A percentile compares a stretch with the other conserved stretches of the same genome.
Evolutionary conservation across 129 eudicot genomes (phyloP).

Genomic region (Pseudognaphalium luteoalbum): DNA sequence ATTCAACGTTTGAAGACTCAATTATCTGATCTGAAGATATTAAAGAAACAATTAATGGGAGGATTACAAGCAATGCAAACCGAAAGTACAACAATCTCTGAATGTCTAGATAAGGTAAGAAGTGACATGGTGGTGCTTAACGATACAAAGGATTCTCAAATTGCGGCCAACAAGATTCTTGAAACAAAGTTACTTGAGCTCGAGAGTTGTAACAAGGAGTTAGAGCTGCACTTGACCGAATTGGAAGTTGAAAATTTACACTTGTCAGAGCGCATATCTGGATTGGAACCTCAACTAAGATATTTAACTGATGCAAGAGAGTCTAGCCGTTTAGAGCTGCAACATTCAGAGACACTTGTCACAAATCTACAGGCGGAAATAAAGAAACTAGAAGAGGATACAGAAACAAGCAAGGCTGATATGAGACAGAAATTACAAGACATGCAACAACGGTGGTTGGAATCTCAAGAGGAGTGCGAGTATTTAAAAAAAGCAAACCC

Average conservation of each 20-base stretch:
- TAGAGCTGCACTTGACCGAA: conserved; percentile 48
- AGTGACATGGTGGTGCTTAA: conserved; percentile 41
- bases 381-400: conserved; percentile 44
- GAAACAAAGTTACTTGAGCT: conserved; percentile 51
- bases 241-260: conserved; percentile 64
- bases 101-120: conserved; percentile 37
- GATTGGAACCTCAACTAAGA: conserved; percentile 70
- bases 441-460: conserved; percentile 66
- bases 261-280: conserved; percentile 64
- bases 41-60: conserved; percentile 43
- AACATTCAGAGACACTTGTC: conserved; percentile 51
- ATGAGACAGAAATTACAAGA: conserved; percentile 53
- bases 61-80: conserved; percentile 42
- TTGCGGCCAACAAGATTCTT: conserved; percentile 47
- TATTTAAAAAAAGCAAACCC: conserved; percentile 61
- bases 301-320: conserved; percentile 66
- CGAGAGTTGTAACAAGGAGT: conserved; percentile 53
- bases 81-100: conserved; percentile 41
- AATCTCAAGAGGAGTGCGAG: conserved; percentile 72
- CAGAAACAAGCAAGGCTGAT: conserved; percentile 48
- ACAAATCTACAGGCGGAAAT: conserved; percentile 47
- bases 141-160: conserved; percentile 42
- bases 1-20: conserved; percentile 48
- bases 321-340: conserved; percentile 54
- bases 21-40: conserved; percentile 41